Base-by-base conservation (phyloP, 352 stramenopile species). In the Pythium apleroticum region DNA sequence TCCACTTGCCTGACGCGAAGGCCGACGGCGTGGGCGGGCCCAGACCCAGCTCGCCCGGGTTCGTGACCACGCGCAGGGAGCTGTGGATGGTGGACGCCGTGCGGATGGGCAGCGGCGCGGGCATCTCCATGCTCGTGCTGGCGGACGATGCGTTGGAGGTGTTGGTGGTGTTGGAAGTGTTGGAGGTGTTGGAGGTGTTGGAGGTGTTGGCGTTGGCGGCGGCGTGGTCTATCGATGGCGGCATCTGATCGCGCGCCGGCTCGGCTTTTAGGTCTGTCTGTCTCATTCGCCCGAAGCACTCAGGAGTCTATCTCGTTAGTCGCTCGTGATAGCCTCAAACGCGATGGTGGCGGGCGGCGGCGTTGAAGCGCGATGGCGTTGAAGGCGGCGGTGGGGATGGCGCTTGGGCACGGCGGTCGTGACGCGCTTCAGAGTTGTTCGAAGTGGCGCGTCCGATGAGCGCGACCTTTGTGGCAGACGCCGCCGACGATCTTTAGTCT, bases 351-450 rank as follows among this genome's bases (percentile, higher is more conserved):
- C 35, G 11, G 35, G 35, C 35, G 35, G 48, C n/a, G 30, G 31
- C 19, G 52, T 57, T 57, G 52, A 30, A 12, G 31, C 9, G 54
- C 33, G 54, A 52, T 63, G 57, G 22, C 25, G 57, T 55, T 46
- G 57, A 30, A 55, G 35, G 53, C 50, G 24, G 46, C 22, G 54
- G 35, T 14, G 35, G 35, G 35, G 35, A 41, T 41, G 35, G 35
- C 35, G 35, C 35, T 41, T 41, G 35, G 35, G 35, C 35, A 1
- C 19, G 11, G 35, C 10, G 35, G 35, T 39, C 46, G 60, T 66
- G 60, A 66, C 59, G 50, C 59, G 59, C 59, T 66, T 66, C 59
- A 66, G 59, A 50, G 58, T 65, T 50, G 57, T 49, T 50, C 58
- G 46, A 65, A 65, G 58, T 65, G 58, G 58, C 58, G 48, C 58